phyloP scores from a whole-genome alignment of 176 grass and related monocot species.

The Aegilops umbellulata region DNA sequence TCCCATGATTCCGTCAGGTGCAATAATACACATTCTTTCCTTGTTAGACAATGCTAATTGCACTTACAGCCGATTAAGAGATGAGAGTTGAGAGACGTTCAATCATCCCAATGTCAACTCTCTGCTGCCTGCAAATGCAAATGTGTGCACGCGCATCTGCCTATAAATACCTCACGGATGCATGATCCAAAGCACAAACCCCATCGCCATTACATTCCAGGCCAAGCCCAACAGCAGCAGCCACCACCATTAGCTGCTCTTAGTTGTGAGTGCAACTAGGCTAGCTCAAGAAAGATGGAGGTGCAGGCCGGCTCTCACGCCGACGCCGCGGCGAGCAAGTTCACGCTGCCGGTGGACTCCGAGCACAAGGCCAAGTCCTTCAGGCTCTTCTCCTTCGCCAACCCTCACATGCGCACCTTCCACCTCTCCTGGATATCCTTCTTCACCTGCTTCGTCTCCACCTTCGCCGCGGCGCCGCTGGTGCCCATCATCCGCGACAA shows the following conservation, averaged over 20 bases:
- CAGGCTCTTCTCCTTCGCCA: slow-evolving; percentile 1
- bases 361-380: slow-evolving; percentile 70
- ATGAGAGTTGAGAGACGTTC: background rate
- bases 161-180: background rate
- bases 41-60: background rate
- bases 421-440: background rate
- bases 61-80: background rate
- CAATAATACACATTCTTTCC: background rate
- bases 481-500: slow-evolving; percentile 89
- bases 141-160: background rate
- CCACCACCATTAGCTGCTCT: background rate
- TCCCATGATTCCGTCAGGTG: background rate
- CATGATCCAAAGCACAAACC: background rate
- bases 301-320: background rate
- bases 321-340: slow-evolving; percentile 15
- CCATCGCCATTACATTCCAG: background rate
- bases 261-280: background rate
- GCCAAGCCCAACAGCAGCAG: background rate
- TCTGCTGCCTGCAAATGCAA: background rate
- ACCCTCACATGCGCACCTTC: background rate
- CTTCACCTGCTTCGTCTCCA: background rate
- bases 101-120: background rate
- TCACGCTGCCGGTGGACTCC: slow-evolving; percentile 74
- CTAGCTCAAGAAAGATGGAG: background rate
- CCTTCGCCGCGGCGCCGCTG: background rate